phyloP scores from a whole-genome alignment of 805 yeast species.

The Saccharomycopsis sp. region DNA sequence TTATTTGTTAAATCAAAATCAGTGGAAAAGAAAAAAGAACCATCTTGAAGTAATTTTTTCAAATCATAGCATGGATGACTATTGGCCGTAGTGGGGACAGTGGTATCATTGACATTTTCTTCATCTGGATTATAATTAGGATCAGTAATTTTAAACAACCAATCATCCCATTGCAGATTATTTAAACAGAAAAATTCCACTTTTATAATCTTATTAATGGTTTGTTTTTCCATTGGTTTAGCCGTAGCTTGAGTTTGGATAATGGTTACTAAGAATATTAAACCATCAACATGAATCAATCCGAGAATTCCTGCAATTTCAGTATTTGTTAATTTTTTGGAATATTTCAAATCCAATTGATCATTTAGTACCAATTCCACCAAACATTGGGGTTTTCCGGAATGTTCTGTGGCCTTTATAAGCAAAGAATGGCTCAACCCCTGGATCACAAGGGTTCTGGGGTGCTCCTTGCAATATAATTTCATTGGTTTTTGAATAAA shows the following conservation, averaged over 20 bases:
- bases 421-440: too few relatives aligned
- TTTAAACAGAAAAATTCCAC: slow-evolving; percentile 81
- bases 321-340: slow-evolving; percentile 32
- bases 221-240: slow-evolving; percentile 66
- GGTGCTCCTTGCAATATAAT: too few relatives aligned
- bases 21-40: slow-evolving; percentile 85
- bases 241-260: slow-evolving; percentile 75
- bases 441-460: too few relatives aligned
- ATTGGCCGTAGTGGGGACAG: background rate
- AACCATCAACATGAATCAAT: slow-evolving; percentile 54
- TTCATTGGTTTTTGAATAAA: too few relatives aligned
- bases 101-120: background rate
- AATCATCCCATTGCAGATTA: slow-evolving; percentile 59
- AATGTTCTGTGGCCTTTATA: too few relatives aligned
- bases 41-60: slow-evolving; percentile 68
- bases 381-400: slow-evolving; percentile 30
- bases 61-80: slow-evolving; percentile 75
- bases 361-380: slow-evolving; percentile 37
- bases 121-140: background rate
- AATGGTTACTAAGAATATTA: slow-evolving; percentile 68
- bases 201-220: slow-evolving; percentile 68
- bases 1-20: slow-evolving; percentile 89
- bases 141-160: background rate
- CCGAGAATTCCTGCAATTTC: slow-evolving; percentile 69
- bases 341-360: slow-evolving; percentile 28